Base-by-base conservation (phyloP, 192 early-diverging fungal genomes). In the Podila epicladia region DNA sequence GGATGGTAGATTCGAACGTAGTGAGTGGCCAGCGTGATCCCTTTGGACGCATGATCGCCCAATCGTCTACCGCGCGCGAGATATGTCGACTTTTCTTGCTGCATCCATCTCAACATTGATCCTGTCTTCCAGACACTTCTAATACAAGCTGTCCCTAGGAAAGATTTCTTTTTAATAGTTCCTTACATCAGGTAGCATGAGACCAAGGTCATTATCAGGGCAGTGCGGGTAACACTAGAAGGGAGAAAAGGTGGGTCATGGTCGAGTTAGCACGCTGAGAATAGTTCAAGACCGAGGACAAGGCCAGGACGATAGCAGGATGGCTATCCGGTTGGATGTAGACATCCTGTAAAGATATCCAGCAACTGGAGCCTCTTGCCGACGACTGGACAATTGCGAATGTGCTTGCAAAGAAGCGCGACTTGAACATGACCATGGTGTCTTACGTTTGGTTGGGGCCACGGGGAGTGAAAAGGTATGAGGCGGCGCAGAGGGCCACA, bases 181-280 rank as follows among this genome's bases (percentile, higher is more conserved):
- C 41, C 90, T 84, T 91, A 91, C 90, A 91, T 91, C 64, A 89
- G 67, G 62, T 87, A 91, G 61, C 88, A 90, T 28, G 86, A 87
- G 26, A 83, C 75, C 26, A 91, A 72, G 9, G 90, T 87, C 82
- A 91, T 84, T 41, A 85, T 85, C 63, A 91, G 69, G n/a, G 75
- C 68, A 29, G 90, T 91, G 68, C 90, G 82, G 82, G 77, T 88
- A 38, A 86, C 86, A 72, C 85, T 89, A 73, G 58, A 20, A 51
- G 49, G 22, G 38, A 82, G 9, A 37, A 66, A 49, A 24, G 53
- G 51, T 53, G 9, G 4, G 22, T 3, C n/a, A 55, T 8, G 20
- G 35, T 55, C 4, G 24, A 19, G 53, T 55, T 24, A 55, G 53
- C 15, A 45, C 38, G 9, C 13, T 0, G 41, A 45, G 41, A 17